Evolutionary conservation across 371 early-diverging fungal species (phyloP).

Genomic region (Synchytrium microbalum): DNA sequence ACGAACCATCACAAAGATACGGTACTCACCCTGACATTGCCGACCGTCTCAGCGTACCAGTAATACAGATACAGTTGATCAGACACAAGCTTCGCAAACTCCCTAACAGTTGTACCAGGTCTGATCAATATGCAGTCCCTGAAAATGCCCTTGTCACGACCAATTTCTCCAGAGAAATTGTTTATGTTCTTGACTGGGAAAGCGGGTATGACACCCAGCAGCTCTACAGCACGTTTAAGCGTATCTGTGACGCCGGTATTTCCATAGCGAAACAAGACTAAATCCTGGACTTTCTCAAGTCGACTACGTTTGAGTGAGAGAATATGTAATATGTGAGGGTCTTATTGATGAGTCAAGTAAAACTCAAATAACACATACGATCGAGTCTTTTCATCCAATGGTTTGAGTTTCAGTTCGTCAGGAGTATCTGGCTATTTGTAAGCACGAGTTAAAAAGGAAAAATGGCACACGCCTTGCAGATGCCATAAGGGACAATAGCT

Average conservation of each 20-base stretch:
- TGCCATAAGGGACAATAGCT: no score
- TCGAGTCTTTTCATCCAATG: slow-evolving; percentile 54
- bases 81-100: slow-evolving; percentile 60
- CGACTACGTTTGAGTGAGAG: slow-evolving; percentile 27
- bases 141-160: slow-evolving; percentile 39
- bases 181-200: slow-evolving; percentile 65
- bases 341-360: not conserved
- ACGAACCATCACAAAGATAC: not conserved
- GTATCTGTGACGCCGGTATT: slow-evolving; percentile 67
- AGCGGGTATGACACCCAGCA: slow-evolving; percentile 56
- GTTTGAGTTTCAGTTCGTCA: slow-evolving; percentile 40
- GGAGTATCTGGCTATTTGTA: slow-evolving; percentile 5
- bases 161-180: slow-evolving; percentile 37
- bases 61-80: slow-evolving; percentile 58
- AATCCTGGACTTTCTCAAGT: slow-evolving; percentile 67
- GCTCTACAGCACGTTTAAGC: slow-evolving; percentile 50
- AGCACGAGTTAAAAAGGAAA: not conserved
- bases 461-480: slow-evolving; percentile 1
- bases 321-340: not conserved
- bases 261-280: slow-evolving; percentile 71
- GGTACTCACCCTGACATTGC: slow-evolving; percentile 53
- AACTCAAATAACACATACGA: slow-evolving; percentile 22
- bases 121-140: slow-evolving; percentile 61
- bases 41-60: slow-evolving; percentile 65
- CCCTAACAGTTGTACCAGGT: slow-evolving; percentile 62